Conservation (phyloP, 495 filamentous ascomycete genomes). For the Daldinia vernicosa region DNA sequence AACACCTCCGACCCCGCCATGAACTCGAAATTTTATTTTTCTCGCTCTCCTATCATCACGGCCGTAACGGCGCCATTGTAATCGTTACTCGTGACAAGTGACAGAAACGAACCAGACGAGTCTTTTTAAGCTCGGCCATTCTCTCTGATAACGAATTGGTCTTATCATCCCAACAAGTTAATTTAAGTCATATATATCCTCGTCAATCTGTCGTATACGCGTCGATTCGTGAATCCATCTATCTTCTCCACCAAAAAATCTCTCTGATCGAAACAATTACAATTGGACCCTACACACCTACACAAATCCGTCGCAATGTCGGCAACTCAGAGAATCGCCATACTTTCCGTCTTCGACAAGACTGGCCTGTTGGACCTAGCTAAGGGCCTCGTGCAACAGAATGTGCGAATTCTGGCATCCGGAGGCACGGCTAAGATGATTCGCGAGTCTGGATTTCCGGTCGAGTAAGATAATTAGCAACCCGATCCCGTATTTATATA, state of each 20-base stretch:
- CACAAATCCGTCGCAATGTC: slow-evolving; percentile 46
- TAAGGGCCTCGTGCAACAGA: slow-evolving; percentile 88
- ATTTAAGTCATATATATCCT: slow-evolving; percentile 22
- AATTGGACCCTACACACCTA: background rate
- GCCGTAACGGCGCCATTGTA: slow-evolving; percentile 20
- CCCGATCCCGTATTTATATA: background rate
- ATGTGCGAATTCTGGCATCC: slow-evolving; percentile 91
- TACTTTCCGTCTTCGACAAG: slow-evolving; percentile 98
- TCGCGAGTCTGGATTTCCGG: slow-evolving; percentile 89
- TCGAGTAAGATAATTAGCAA: slow-evolving; percentile 71
- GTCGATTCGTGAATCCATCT: slow-evolving; percentile 15
- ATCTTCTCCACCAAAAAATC: slow-evolving; percentile 7
- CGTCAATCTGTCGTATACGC: slow-evolving; percentile 11
- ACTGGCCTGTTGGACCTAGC: slow-evolving; percentile 94
- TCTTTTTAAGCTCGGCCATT: background rate
- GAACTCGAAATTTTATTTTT: slow-evolving; percentile 31
- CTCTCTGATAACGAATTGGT: slow-evolving; percentile 3
- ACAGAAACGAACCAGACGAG: slow-evolving; percentile 1
- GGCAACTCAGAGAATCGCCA: slow-evolving; percentile 68
- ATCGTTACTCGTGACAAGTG: slow-evolving; percentile 24
- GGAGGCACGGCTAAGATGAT: slow-evolving; percentile 96
- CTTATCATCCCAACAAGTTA: slow-evolving; percentile 5
- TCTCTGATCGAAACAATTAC: slow-evolving; percentile 7
- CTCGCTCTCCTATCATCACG: slow-evolving; percentile 19
- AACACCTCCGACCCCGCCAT: slow-evolving; percentile 27